Percentiles rank a stretch among this genome's conserved stretches.
Conservation (phyloP, 805 yeast genomes). For the Saccharomycopsis sp. region DNA sequence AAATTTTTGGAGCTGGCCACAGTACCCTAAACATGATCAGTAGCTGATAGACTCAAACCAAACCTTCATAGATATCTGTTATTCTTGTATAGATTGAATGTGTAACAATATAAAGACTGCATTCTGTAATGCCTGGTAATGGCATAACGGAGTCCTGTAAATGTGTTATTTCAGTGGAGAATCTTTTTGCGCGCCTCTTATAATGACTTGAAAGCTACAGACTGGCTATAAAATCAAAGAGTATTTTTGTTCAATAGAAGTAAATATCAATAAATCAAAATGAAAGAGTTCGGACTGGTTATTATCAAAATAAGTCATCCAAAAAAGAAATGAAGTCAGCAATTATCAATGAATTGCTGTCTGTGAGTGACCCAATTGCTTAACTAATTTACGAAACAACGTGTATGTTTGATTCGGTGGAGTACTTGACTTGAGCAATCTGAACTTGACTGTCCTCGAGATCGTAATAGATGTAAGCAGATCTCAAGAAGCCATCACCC, state of each 20-base stretch:
- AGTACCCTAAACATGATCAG: neutral
- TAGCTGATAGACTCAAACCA: neutral
- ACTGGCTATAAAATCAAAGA: neutral
- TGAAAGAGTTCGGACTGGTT: neutral
- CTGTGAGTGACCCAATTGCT: no score
- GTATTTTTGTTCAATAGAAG: neutral
- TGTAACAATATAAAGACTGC: neutral
- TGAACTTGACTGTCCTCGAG: neutral
- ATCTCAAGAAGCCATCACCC: constrained; percentile 35
- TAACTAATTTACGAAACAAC: neutral
- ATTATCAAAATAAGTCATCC: neutral
- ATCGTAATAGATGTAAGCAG: neutral
- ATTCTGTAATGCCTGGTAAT: no score
- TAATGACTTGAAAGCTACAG: no score
- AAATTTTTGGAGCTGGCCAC: constrained; percentile 26
- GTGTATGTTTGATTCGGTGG: neutral
- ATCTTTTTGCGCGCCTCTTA: no score
- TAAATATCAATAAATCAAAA: neutral
- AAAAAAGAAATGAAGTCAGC: neutral
- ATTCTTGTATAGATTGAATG: neutral
- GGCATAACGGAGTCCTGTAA: no score
- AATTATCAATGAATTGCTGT: no score
- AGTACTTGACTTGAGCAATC: neutral
- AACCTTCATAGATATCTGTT: neutral
- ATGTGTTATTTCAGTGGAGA: no score